Base-by-base conservation (phyloP, 2,329 filamentous ascomycete genomes). In the Paecilomyces sp. region DNA sequence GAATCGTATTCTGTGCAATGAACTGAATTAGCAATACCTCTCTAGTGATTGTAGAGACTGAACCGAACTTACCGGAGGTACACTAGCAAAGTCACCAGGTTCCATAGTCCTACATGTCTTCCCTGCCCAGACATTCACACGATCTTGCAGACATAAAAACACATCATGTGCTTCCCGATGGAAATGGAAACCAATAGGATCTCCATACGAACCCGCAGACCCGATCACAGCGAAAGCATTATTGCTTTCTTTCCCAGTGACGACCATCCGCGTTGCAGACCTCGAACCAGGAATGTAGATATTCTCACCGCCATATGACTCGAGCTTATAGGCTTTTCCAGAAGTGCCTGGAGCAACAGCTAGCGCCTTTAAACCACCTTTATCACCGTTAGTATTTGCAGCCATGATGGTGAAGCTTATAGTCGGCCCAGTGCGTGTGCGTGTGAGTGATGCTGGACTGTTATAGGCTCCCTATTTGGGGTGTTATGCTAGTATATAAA, bases 91-190 rank as follows among this genome's bases (percentile, higher is more conserved):
- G 63, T 86, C 83, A 0, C 83, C 83, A 0, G 82, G 78, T 0
- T 75, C 76, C 73, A 85, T 74, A 56, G 81, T 78, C 22, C 81
- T 72, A 59, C 81, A 83, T 63, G 81, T 75, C 54, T 84, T 81
- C n/a, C 80, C 80, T n/a, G 80, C 82, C 80, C 81, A 85, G 5
- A 85, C 70, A 63, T 84, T 85, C 62, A 85, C 65, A 58, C 69
- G 79, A 0, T 83, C 83, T 66, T 85, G 83, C 2, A 81, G 77
- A 18, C 81, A 80, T 2, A 85, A 70, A 64, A 85, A 85, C 3
- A 85, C 78, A 66, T 85, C 83, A 63, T 85, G 83, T 0, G 83
- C 80, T 56, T 84, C 77, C 33, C 77, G 75, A 64, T 85, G 83
- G 64, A 78, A 84, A 68, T 85, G 83, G 64, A 85, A 85, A 0